Percentiles rank a stretch among this genome's conserved stretches.
Conservation (phyloP, 495 filamentous ascomycete genomes). For the Penicillium canariense region DNA sequence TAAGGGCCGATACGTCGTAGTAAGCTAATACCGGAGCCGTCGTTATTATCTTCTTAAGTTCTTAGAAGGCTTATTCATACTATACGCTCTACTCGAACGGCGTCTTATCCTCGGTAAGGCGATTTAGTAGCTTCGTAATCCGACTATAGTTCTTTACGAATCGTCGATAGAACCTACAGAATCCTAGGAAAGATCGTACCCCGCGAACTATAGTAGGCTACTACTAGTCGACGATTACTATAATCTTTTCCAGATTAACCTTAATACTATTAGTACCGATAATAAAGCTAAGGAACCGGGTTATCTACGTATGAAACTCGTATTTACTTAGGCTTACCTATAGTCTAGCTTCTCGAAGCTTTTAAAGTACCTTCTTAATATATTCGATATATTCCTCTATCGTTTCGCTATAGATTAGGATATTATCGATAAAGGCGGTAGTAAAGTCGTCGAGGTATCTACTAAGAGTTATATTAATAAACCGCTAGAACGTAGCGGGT, state of each 20-base stretch:
- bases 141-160: too few relatives aligned
- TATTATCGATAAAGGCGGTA: slow-evolving; percentile 2
- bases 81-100: too few relatives aligned
- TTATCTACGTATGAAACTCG: slow-evolving; percentile 21
- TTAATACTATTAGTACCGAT: slow-evolving; percentile 14
- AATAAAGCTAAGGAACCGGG: slow-evolving; percentile 13
- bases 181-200: too few relatives aligned
- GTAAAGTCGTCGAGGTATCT: slow-evolving; percentile 5
- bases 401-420: neutral
- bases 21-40: too few relatives aligned
- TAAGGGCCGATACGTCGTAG: too few relatives aligned
- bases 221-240: too few relatives aligned
- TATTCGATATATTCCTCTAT: neutral
- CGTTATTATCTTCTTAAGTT: too few relatives aligned
- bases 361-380: neutral
- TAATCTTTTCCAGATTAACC: slow-evolving; percentile 20
- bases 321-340: slow-evolving; percentile 24
- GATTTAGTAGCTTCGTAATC: too few relatives aligned
- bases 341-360: neutral
- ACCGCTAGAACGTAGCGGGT: slow-evolving; percentile 3
- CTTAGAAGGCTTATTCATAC: too few relatives aligned
- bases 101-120: too few relatives aligned
- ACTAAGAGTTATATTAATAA: neutral
- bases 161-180: too few relatives aligned
- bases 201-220: too few relatives aligned